These are phyloP conservation scores for Bryum argenteum DNA, from an alignment of 225 moss, liverwort and hornwort genomes.

Conservation along the genomic window DNA sequence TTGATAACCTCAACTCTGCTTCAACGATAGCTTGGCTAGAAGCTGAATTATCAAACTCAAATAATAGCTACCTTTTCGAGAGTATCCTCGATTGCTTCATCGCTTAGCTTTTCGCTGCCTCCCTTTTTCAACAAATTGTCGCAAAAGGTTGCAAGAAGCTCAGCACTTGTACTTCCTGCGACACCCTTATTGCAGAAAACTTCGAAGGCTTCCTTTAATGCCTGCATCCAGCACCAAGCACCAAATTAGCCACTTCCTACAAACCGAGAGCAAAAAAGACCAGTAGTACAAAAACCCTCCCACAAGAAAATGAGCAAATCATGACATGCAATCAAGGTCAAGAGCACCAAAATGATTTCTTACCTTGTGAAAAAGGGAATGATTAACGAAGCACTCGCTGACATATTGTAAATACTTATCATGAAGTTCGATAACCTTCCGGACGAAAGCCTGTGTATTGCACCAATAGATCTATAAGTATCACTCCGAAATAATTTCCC, in stretches of 20 bases:
- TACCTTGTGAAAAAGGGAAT: constrained; percentile 97
- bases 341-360: constrained; percentile 10
- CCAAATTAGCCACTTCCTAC: constrained; percentile 8
- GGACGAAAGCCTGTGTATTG: constrained; percentile 79
- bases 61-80: constrained; percentile 73
- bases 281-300: background rate
- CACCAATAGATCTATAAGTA: constrained; percentile 16
- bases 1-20: background rate
- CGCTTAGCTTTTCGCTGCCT: constrained; percentile 96
- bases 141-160: constrained; percentile 94
- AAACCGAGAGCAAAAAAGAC: background rate
- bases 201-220: constrained; percentile 95
- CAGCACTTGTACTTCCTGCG: constrained; percentile 96
- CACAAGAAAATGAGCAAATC: background rate
- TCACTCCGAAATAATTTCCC: background rate
- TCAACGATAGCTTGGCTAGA: background rate
- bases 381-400: constrained; percentile 89
- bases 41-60: background rate
- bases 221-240: constrained; percentile 54
- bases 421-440: constrained; percentile 96
- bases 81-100: constrained; percentile 98
- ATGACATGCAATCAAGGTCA: constrained; percentile 25
- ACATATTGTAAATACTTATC: constrained; percentile 98
- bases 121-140: constrained; percentile 97
- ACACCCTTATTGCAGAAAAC: constrained; percentile 98